Conservation (phyloP, 129 eudicot species). For the Chrysanthemum seticuspe region DNA sequence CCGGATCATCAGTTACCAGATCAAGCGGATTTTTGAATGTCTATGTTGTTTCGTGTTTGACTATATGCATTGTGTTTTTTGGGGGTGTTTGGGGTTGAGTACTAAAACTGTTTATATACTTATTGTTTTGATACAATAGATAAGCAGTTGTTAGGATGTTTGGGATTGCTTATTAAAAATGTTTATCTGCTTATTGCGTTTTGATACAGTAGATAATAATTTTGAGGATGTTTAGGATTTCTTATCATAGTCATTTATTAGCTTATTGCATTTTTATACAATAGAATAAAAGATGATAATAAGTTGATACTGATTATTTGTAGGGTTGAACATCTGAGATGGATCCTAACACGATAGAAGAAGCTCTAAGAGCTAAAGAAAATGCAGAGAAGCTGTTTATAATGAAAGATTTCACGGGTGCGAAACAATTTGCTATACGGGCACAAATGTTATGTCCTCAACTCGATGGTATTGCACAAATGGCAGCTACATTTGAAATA, state of each 20-base stretch:
- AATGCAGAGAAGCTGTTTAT: constrained; percentile 78
- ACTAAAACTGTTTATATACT: too few relatives aligned
- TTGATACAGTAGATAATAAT: neutral
- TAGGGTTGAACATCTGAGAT: constrained; percentile 38
- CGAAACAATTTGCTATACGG: constrained; percentile 64
- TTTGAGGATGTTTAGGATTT: neutral
- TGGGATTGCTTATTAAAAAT: too few relatives aligned
- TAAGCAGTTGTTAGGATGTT: too few relatives aligned
- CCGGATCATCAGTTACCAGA: too few relatives aligned
- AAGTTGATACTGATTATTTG: constrained; percentile 21
- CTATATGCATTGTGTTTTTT: too few relatives aligned
- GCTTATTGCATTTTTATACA: too few relatives aligned
- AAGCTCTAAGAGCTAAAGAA: constrained; percentile 73
- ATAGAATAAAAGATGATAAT: too few relatives aligned
- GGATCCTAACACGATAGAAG: constrained; percentile 68
- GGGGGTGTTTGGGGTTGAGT: too few relatives aligned
- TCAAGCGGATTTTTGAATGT: too few relatives aligned
- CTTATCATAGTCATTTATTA: neutral
- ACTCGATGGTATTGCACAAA: constrained; percentile 82
- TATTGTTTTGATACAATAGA: too few relatives aligned
- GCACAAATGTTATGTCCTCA: constrained; percentile 82
- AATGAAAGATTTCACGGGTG: constrained; percentile 64
- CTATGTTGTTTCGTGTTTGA: too few relatives aligned
- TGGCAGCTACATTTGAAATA: constrained; percentile 91
- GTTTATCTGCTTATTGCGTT: too few relatives aligned